Evolutionary conservation across 495 filamentous ascomycete species (phyloP).

Genomic region (Pyrenula massariospora): DNA sequence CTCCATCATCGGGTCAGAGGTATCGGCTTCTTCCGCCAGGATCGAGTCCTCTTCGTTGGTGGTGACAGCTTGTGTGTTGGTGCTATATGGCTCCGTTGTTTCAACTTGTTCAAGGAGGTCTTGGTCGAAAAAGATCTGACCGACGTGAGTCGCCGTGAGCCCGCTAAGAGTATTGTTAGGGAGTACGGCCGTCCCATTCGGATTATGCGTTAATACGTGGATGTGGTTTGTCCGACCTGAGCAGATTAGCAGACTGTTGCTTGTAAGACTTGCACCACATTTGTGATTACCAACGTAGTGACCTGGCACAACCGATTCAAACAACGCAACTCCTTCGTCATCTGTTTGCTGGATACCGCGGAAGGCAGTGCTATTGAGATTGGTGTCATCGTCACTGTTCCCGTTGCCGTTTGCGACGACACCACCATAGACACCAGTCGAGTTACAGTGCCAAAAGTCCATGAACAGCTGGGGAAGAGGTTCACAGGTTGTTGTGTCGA

Average conservation of each 20-base stretch:
- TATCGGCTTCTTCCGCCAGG: constrained; percentile 31
- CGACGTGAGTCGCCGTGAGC: constrained; percentile 34
- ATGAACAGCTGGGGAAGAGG: constrained; percentile 41
- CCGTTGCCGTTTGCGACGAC: constrained; percentile 40
- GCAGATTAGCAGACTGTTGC: background rate
- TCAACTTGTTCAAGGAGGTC: constrained; percentile 35
- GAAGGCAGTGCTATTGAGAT: constrained; percentile 35
- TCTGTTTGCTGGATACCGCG: constrained; percentile 41
- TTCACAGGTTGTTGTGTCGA: constrained; percentile 46
- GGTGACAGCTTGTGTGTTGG: constrained; percentile 37
- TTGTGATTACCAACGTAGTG: constrained; percentile 29
- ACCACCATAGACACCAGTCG: constrained; percentile 46
- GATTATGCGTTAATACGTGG: constrained; percentile 27
- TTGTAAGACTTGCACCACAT: background rate
- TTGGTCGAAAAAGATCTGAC: constrained; percentile 53
- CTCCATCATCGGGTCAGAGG: constrained; percentile 44
- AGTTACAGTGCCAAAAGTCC: constrained; percentile 49
- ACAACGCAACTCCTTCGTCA: constrained; percentile 34
- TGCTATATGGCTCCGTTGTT: constrained; percentile 36
- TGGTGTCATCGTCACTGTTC: constrained; percentile 18
- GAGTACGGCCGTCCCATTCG: constrained; percentile 17
- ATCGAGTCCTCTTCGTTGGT: constrained; percentile 42
- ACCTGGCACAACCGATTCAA: constrained; percentile 41
- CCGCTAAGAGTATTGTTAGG: constrained; percentile 22
- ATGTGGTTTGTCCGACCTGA: constrained; percentile 19